phyloP scores from a whole-genome alignment of 2,329 filamentous ascomycete species.

The Hypoxylon sp. region DNA sequence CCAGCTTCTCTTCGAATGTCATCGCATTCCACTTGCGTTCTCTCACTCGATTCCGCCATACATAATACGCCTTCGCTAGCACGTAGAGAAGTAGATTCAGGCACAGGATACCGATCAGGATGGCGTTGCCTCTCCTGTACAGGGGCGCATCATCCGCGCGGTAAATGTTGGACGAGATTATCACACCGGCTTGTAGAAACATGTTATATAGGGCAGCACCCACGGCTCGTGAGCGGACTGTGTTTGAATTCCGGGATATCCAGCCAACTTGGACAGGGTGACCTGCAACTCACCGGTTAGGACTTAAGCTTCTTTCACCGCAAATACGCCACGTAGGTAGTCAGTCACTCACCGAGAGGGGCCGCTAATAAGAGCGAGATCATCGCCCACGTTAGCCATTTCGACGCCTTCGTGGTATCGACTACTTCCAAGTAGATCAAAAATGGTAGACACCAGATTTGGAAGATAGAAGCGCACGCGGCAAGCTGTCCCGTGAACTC shows the following conservation, averaged over 20 bases:
- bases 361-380: slow-evolving; percentile 58
- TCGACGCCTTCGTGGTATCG: slow-evolving; percentile 55
- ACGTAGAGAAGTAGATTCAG: slow-evolving; percentile 65
- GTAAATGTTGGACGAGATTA: slow-evolving; percentile 60
- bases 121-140: slow-evolving; percentile 66
- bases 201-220: slow-evolving; percentile 69
- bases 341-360: slow-evolving; percentile 56
- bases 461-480: slow-evolving; percentile 61
- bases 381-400: slow-evolving; percentile 59
- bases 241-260: slow-evolving; percentile 67
- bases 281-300: slow-evolving; percentile 33
- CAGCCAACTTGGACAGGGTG: slow-evolving; percentile 48
- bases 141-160: slow-evolving; percentile 65
- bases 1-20: slow-evolving; percentile 60
- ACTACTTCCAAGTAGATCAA: slow-evolving; percentile 63
- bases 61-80: slow-evolving; percentile 64
- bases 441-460: slow-evolving; percentile 72
- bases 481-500: slow-evolving; percentile 64
- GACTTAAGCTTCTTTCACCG: not conserved
- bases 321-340: slow-evolving; percentile 11
- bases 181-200: slow-evolving; percentile 53
- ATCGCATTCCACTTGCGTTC: slow-evolving; percentile 62
- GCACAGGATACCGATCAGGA: slow-evolving; percentile 63
- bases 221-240: slow-evolving; percentile 69
- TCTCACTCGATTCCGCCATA: slow-evolving; percentile 60